Evolutionary conservation across 306 rosid species (phyloP).

Genomic region (Lupinus albus): DNA sequence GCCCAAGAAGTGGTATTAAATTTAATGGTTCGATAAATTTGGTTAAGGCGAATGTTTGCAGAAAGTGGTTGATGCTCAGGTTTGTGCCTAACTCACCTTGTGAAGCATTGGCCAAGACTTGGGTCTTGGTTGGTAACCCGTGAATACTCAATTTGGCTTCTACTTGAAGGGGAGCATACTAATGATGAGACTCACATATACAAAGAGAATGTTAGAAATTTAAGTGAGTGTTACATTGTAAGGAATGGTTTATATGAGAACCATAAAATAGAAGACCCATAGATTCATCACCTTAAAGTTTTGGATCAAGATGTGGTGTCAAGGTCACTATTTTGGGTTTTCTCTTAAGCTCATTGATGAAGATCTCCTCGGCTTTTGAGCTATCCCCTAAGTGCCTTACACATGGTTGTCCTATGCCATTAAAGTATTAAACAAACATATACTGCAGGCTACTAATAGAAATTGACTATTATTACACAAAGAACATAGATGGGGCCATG

Average conservation of each 20-base stretch:
- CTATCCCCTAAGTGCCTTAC: not conserved
- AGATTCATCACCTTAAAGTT: not conserved
- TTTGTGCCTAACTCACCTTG: not conserved
- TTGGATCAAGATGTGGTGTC: not conserved
- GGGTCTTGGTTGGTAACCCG: not conserved
- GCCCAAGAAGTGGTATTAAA: not conserved
- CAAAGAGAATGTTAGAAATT: not conserved
- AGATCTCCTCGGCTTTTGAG: not conserved
- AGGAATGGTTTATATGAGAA: too few relatives aligned
- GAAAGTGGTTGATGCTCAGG: not conserved
- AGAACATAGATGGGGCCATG: not conserved
- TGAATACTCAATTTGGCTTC: not conserved
- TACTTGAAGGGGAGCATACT: not conserved
- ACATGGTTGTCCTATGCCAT: not conserved
- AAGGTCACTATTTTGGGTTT: not conserved
- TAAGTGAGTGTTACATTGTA: not conserved
- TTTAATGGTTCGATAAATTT: not conserved
- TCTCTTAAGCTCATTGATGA: not conserved
- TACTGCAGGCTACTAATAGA: constrained; percentile 21
- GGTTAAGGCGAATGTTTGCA: not conserved
- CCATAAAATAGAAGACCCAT: not conserved
- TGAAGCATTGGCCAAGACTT: not conserved
- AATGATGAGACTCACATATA: not conserved
- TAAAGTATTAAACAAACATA: constrained; percentile 12
- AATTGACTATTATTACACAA: constrained; percentile 2